Conservation (phyloP, 352 stramenopile genomes). For the Globisporangium okanoganense region DNA sequence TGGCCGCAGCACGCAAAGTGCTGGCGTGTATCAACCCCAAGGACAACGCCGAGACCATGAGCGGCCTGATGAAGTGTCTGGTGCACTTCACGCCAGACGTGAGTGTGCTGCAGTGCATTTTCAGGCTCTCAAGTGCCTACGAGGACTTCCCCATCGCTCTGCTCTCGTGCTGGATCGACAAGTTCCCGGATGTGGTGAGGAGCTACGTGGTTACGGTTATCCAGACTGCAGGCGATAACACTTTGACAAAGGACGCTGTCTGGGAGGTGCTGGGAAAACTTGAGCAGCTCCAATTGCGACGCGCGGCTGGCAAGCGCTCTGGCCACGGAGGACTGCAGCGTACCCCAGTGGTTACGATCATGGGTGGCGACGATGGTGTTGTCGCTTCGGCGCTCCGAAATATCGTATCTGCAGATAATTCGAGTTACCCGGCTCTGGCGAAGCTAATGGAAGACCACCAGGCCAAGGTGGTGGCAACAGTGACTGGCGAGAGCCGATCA, state of each 20-base stretch:
- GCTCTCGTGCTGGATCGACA: constrained; percentile 67
- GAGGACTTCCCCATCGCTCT: constrained; percentile 66
- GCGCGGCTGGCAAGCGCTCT: constrained; percentile 12
- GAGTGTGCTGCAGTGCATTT: constrained; percentile 69
- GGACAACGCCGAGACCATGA: constrained; percentile 69
- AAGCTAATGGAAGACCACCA: constrained; percentile 12
- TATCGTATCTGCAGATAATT: constrained; percentile 19
- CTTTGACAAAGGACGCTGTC: constrained; percentile 37
- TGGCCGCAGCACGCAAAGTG: constrained; percentile 73
- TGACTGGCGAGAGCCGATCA: not conserved
- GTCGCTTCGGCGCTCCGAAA: constrained; percentile 34
- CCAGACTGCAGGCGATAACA: constrained; percentile 23
- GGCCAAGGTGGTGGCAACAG: not conserved
- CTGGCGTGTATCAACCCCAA: constrained; percentile 68
- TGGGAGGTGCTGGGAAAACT: constrained; percentile 61
- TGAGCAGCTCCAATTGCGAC: constrained; percentile 49
- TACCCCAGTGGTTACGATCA: constrained; percentile 23
- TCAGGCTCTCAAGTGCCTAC: constrained; percentile 62
- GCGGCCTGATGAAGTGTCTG: constrained; percentile 70
- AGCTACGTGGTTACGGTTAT: constrained; percentile 49
- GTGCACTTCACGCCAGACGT: constrained; percentile 63
- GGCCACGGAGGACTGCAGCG: not conserved
- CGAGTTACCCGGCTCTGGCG: constrained; percentile 26
- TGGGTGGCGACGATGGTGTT: constrained; percentile 42
- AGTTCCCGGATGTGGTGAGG: constrained; percentile 55